These are phyloP conservation scores for Geotrichum phurueaensis DNA, from an alignment of 1,139 yeast genomes.

Conservation along the genomic window DNA sequence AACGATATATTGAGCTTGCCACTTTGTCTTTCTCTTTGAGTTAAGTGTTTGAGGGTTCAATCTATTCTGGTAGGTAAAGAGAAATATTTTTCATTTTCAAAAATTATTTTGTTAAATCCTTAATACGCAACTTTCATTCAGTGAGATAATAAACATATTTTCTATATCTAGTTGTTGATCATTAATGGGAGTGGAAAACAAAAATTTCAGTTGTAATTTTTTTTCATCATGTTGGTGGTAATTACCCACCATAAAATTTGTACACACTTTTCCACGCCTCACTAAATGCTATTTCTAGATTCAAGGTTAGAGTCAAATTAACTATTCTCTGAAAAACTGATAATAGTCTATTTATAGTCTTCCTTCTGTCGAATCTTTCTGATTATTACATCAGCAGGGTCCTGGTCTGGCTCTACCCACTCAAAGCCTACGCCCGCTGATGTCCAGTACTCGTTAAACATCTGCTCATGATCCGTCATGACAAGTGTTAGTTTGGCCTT, in stretches of 20 bases:
- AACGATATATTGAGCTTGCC: not conserved
- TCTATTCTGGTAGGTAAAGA: not conserved
- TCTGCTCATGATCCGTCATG: conserved; percentile 13
- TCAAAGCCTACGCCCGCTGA: conserved; percentile 67
- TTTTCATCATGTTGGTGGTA: no score
- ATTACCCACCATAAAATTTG: no score
- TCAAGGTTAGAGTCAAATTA: not conserved
- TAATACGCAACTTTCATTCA: no score
- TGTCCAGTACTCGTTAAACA: conserved; percentile 64
- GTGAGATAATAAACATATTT: not conserved
- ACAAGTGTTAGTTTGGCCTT: conserved; percentile 5
- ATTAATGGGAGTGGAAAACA: no score
- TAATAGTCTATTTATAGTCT: not conserved
- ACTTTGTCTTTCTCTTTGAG: not conserved
- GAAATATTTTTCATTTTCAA: no score
- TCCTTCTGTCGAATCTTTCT: not conserved
- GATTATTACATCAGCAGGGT: conserved; percentile 48
- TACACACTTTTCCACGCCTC: no score
- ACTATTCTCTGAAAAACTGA: no score
- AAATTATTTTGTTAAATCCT: no score
- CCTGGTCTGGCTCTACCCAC: conserved; percentile 79
- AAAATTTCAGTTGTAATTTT: no score
- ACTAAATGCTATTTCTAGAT: not conserved
- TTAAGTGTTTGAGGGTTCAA: not conserved
- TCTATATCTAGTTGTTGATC: not conserved